A percentile compares a stretch with the other conserved stretches of the same genome.
Conservation (phyloP, 1,139 yeast genomes). For the Trichomonascaceae sp. region DNA sequence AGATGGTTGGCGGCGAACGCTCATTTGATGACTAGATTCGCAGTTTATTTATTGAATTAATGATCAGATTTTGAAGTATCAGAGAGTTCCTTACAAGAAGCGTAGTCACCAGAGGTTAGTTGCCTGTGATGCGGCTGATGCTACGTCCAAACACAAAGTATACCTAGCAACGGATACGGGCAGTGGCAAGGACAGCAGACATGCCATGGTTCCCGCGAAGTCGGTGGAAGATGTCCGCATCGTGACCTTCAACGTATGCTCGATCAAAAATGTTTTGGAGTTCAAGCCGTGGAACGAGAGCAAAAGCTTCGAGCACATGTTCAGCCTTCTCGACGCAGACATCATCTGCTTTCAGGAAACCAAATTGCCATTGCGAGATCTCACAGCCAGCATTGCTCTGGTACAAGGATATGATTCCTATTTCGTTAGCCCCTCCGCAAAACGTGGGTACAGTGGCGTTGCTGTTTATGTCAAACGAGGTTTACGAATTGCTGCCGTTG, state of each 20-base stretch:
- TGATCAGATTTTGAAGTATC: conserved; percentile 1
- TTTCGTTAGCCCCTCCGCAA: conserved; percentile 46
- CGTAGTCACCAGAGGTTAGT: no score
- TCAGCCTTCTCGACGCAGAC: conserved; percentile 52
- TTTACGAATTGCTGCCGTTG: conserved; percentile 21
- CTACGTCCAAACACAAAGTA: no score
- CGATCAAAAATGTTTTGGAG: conserved; percentile 63
- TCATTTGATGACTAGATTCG: conserved; percentile 1
- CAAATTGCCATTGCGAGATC: conserved; percentile 43
- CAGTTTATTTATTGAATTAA: not conserved
- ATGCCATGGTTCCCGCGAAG: no score
- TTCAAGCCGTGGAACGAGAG: conserved; percentile 70
- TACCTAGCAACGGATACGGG: no score
- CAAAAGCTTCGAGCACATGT: conserved; percentile 36
- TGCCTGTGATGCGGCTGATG: no score
- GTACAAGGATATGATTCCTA: conserved; percentile 49
- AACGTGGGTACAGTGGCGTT: conserved; percentile 84
- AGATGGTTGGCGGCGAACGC: conserved; percentile 32
- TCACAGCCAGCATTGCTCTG: conserved; percentile 40
- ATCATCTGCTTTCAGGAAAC: conserved; percentile 76
- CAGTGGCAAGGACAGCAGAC: no score
- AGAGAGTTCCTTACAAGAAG: no score
- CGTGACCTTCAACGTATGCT: conserved; percentile 76
- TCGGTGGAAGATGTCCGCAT: no score
- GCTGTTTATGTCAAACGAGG: conserved; percentile 60